A percentile compares a stretch with the other conserved stretches of the same genome.
Evolutionary conservation across 306 rosid genomes (phyloP).

Genomic region (Dalbergia oliveri): DNA sequence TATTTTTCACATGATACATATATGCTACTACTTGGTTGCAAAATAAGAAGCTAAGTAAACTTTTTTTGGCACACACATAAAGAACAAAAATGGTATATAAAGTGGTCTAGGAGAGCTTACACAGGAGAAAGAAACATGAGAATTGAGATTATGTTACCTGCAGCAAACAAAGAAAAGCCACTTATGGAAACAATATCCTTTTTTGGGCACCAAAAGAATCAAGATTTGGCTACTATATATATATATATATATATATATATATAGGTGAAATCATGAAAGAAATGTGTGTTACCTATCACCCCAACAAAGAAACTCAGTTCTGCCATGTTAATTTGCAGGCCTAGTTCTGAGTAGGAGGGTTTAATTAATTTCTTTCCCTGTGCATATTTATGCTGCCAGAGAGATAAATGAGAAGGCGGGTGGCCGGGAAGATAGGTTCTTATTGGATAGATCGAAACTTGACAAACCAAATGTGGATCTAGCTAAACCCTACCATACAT

Average conservation of each 20-base stretch:
- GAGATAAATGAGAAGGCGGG: background rate
- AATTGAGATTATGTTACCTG: conserved; percentile 73
- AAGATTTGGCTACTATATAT: background rate
- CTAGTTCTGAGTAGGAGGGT: background rate
- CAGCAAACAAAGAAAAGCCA: conserved; percentile 8
- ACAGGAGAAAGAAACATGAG: conserved; percentile 78
- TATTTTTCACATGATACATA: too few relatives aligned
- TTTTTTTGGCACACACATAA: background rate
- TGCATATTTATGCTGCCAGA: conserved; percentile 26
- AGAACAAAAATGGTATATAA: background rate
- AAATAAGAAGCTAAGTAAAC: background rate
- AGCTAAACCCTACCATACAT: background rate
- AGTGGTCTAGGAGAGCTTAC: conserved; percentile 53
- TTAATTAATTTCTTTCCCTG: background rate
- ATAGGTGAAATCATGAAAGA: background rate
- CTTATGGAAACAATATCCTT: background rate
- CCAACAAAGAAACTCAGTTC: conserved; percentile 60
- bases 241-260: too few relatives aligned
- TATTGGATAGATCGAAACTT: too few relatives aligned
- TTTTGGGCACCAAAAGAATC: background rate
- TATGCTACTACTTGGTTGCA: background rate
- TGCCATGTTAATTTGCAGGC: conserved; percentile 50
- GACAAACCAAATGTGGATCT: background rate
- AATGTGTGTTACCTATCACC: conserved; percentile 53
- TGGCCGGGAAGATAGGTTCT: background rate